phyloP scores from a whole-genome alignment of 2,329 filamentous ascomycete species.

The Scedosporium boydii region DNA sequence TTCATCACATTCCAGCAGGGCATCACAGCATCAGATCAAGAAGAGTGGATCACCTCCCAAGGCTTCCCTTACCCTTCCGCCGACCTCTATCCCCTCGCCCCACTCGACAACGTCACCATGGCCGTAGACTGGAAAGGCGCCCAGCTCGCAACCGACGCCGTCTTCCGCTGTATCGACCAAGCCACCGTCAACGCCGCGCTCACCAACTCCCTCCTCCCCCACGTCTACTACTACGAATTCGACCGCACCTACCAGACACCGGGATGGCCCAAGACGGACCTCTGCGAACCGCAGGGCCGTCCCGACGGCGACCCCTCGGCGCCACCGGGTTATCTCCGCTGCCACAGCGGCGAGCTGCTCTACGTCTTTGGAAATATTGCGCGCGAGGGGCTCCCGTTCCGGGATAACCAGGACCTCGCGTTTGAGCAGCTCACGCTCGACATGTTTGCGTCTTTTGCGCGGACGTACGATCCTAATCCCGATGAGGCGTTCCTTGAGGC shows the following conservation, averaged over 20 bases:
- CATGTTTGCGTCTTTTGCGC: conserved; percentile 24
- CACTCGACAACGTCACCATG: conserved; percentile 9
- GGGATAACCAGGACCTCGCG: conserved; percentile 23
- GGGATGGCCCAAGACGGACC: conserved; percentile 18
- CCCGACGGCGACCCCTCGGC: conserved; percentile 22
- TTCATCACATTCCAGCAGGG: conserved; percentile 18
- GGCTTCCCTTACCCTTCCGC: conserved; percentile 13
- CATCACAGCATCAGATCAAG: conserved; percentile 14
- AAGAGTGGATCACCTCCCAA: conserved; percentile 12
- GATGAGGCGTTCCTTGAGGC: conserved; percentile 18
- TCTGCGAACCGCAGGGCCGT: conserved; percentile 30
- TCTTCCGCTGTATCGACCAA: conserved; percentile 23
- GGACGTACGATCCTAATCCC: conserved; percentile 21
- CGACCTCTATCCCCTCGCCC: conserved; percentile 9
- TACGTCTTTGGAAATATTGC: conserved; percentile 24
- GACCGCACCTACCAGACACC: conserved; percentile 27
- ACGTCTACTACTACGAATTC: conserved; percentile 26
- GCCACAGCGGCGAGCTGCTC: conserved; percentile 28
- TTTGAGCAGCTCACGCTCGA: conserved; percentile 23
- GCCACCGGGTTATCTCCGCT: conserved; percentile 28
- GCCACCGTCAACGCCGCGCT: conserved; percentile 23
- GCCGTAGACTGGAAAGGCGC: conserved; percentile 26
- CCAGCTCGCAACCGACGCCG: conserved; percentile 14
- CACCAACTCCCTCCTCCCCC: conserved; percentile 17
- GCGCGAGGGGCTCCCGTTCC: conserved; percentile 20